A percentile compares a stretch with the other conserved stretches of the same genome.
Evolutionary conservation across 352 stramenopile genomes (phyloP).

Genomic region (Plasmopara viticola): DNA sequence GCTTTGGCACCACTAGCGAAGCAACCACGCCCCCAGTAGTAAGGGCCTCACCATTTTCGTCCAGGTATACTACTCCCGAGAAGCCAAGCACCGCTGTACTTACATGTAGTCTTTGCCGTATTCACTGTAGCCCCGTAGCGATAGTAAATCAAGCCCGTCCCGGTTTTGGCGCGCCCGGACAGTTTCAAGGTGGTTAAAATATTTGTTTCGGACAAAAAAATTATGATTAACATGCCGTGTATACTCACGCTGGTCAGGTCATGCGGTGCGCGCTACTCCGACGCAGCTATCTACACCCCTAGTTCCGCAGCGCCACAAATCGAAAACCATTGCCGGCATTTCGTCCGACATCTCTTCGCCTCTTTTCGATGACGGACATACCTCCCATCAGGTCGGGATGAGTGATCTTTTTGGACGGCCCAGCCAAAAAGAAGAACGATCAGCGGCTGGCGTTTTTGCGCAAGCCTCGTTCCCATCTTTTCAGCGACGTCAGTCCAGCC

Average conservation of each 20-base stretch:
- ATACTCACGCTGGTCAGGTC: slow-evolving; percentile 17
- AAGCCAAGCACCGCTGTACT: neutral
- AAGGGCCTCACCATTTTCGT: slow-evolving; percentile 23
- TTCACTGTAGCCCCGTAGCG: slow-evolving; percentile 24
- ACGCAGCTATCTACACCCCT: slow-evolving; percentile 60
- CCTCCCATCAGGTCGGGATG: slow-evolving; percentile 1
- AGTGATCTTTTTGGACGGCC: slow-evolving; percentile 23
- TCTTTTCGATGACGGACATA: slow-evolving; percentile 8
- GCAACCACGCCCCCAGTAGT: no score
- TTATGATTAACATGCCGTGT: neutral
- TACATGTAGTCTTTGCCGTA: slow-evolving; percentile 2
- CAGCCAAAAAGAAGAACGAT: slow-evolving; percentile 2
- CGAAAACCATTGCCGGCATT: slow-evolving; percentile 13
- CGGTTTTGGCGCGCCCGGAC: slow-evolving; percentile 13
- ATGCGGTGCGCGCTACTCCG: slow-evolving; percentile 33
- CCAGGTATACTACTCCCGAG: slow-evolving; percentile 9
- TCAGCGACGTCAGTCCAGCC: slow-evolving; percentile 16
- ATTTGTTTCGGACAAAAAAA: neutral
- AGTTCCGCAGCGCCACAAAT: slow-evolving; percentile 31
- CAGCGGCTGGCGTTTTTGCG: slow-evolving; percentile 13
- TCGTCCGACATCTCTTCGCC: slow-evolving; percentile 10
- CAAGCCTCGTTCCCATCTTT: slow-evolving; percentile 3
- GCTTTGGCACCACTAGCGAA: no score
- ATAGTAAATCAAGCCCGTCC: slow-evolving; percentile 36
- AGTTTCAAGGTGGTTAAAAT: slow-evolving; percentile 19